These are phyloP conservation scores for Sordaria brevicollis DNA, from an alignment of 495 filamentous ascomycete species.

Conservation along the genomic window DNA sequence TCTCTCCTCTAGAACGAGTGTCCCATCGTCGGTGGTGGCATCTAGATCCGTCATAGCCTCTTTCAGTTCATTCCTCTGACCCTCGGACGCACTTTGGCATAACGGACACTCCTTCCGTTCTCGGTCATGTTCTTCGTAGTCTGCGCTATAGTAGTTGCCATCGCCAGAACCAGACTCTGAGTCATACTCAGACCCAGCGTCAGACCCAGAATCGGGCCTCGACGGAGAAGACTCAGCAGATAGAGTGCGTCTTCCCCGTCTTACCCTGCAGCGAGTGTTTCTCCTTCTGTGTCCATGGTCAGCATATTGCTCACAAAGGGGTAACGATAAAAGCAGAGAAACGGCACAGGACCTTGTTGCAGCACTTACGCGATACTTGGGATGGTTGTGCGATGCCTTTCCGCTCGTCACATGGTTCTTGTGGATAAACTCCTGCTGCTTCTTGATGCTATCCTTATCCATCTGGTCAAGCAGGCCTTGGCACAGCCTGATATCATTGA, in stretches of 20 bases:
- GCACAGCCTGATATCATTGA: conserved; percentile 63
- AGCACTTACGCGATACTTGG: conserved; percentile 41
- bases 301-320: conserved; percentile 4
- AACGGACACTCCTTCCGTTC: background rate
- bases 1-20: background rate
- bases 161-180: background rate
- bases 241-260: conserved; percentile 75
- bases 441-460: conserved; percentile 56
- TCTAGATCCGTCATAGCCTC: background rate
- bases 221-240: conserved; percentile 43
- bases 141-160: background rate
- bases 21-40: background rate
- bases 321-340: background rate
- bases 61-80: background rate
- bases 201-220: background rate
- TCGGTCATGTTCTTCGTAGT: background rate
- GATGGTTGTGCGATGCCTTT: conserved; percentile 49
- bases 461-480: conserved; percentile 57
- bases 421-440: conserved; percentile 55
- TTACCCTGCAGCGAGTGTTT: conserved; percentile 80
- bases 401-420: conserved; percentile 44
- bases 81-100: background rate
- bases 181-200: background rate
- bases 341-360: conserved; percentile 7
- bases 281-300: conserved; percentile 42